A percentile compares a stretch with the other conserved stretches of the same genome.
Evolutionary conservation across 306 rosid species (phyloP).

Genomic region (Acacia crassicarpa): DNA sequence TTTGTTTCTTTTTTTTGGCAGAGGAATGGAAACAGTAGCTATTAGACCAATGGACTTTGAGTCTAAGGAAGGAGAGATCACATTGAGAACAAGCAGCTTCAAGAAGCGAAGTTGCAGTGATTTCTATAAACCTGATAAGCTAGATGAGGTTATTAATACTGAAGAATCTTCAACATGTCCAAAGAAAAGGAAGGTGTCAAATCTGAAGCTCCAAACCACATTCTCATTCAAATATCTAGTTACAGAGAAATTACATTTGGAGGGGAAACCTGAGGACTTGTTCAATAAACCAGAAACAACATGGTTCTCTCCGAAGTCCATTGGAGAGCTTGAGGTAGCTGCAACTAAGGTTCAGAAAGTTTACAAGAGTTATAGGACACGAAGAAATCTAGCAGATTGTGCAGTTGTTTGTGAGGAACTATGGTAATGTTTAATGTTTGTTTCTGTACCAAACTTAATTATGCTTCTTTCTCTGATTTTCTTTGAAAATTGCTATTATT

Average conservation of each 20-base stretch:
- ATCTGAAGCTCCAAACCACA: conserved; percentile 39
- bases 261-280: conserved; percentile 20
- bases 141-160: conserved; percentile 19
- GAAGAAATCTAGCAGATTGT: conserved; percentile 78
- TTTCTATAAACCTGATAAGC: conserved; percentile 24
- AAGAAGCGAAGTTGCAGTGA: conserved; percentile 23
- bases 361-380: conserved; percentile 69
- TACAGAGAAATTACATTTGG: conserved; percentile 14
- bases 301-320: conserved; percentile 32
- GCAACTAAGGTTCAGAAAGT: conserved; percentile 74
- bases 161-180: conserved; percentile 11
- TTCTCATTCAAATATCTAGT: conserved; percentile 31
- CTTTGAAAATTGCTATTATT: not conserved
- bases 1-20: conserved; percentile 10
- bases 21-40: conserved; percentile 32
- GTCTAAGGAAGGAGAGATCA: conserved; percentile 36
- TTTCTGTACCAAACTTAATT: not conserved
- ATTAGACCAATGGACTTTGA: conserved; percentile 26
- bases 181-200: conserved; percentile 40
- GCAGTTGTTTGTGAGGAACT: conserved; percentile 87
- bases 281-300: conserved; percentile 25
- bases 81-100: conserved; percentile 32
- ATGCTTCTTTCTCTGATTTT: not conserved
- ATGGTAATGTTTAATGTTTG: conserved; percentile 54
- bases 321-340: conserved; percentile 45